These are phyloP conservation scores for Corynascus novoguineensis DNA, from an alignment of 495 filamentous ascomycete genomes.

Conservation along the genomic window DNA sequence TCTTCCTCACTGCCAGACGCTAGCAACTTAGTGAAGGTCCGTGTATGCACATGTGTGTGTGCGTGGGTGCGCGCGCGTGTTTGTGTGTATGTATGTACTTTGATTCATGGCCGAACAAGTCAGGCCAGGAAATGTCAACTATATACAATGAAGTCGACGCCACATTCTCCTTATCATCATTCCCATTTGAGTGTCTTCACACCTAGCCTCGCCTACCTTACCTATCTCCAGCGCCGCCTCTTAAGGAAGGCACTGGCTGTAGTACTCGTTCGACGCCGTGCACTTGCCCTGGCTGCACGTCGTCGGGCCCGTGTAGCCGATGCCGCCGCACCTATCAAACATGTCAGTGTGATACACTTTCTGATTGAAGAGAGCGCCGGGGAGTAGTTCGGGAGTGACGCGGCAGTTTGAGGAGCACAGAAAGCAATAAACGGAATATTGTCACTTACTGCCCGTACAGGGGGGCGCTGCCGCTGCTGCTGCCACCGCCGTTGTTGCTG, in stretches of 20 bases:
- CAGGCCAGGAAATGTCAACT: background rate
- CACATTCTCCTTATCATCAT: background rate
- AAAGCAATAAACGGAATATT: too few species aligned
- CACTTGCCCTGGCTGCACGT: conserved; percentile 24
- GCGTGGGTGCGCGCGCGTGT: too few species aligned
- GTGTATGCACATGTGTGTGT: too few species aligned
- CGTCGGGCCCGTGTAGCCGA: conserved; percentile 25
- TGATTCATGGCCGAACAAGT: conserved; percentile 4
- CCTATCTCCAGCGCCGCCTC: too few species aligned
- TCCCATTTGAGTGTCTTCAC: too few species aligned
- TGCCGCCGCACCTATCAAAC: conserved; percentile 27
- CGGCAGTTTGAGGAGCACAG: too few species aligned
- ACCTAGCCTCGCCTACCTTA: too few species aligned
- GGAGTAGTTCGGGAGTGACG: too few species aligned
- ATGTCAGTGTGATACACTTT: too few species aligned
- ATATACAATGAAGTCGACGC: conserved; percentile 3
- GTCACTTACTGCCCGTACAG: conserved; percentile 30
- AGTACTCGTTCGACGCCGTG: conserved; percentile 26
- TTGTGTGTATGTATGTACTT: background rate
- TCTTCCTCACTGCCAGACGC: too few species aligned
- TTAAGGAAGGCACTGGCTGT: conserved; percentile 19
- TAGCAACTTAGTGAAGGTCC: too few species aligned
- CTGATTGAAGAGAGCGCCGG: too few species aligned
- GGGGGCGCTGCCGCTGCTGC: conserved; percentile 9
- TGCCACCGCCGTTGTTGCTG: background rate